Percentiles rank a stretch among this genome's conserved stretches.
Evolutionary conservation across 2,329 filamentous ascomycete genomes (phyloP).

Genomic region (Eutypa lata): DNA sequence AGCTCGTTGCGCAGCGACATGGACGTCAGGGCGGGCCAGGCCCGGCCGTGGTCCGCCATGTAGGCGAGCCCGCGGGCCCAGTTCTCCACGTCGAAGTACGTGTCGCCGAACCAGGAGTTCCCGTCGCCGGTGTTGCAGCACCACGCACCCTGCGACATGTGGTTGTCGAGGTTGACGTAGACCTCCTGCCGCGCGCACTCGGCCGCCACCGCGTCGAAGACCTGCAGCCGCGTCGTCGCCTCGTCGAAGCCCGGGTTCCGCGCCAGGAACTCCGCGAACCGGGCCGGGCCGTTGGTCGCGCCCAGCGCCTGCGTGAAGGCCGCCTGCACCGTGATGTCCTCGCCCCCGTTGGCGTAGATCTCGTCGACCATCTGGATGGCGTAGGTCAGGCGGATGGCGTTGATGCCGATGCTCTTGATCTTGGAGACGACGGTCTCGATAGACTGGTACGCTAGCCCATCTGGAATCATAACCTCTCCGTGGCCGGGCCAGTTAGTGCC

Average conservation of each 20-base stretch:
- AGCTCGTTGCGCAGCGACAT: conserved; percentile 54
- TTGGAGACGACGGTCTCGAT: conserved; percentile 51
- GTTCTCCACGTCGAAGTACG: conserved; percentile 53
- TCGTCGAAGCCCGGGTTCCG: conserved; percentile 56
- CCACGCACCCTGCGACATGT: conserved; percentile 57
- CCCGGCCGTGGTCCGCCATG: conserved; percentile 55
- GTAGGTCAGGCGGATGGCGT: conserved; percentile 60
- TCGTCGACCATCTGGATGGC: conserved; percentile 64
- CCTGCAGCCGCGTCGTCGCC: conserved; percentile 43
- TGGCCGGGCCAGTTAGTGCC: conserved; percentile 63
- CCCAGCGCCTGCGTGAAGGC: conserved; percentile 48
- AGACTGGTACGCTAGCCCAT: conserved; percentile 61
- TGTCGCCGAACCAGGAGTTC: conserved; percentile 61
- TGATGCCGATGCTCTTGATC: conserved; percentile 60
- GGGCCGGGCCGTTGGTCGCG: conserved; percentile 46
- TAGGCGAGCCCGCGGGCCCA: conserved; percentile 59
- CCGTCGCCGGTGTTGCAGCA: conserved; percentile 54
- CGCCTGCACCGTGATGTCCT: conserved; percentile 42
- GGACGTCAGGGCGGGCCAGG: conserved; percentile 46
- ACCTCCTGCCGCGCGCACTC: conserved; percentile 54
- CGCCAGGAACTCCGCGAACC: conserved; percentile 49
- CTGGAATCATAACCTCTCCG: conserved; percentile 61
- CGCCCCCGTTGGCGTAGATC: conserved; percentile 46
- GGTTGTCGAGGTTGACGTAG: conserved; percentile 59
- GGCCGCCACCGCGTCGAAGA: conserved; percentile 61